Conservation (phyloP, 805 yeast species). For the Nakazawaea molendinolei region DNA sequence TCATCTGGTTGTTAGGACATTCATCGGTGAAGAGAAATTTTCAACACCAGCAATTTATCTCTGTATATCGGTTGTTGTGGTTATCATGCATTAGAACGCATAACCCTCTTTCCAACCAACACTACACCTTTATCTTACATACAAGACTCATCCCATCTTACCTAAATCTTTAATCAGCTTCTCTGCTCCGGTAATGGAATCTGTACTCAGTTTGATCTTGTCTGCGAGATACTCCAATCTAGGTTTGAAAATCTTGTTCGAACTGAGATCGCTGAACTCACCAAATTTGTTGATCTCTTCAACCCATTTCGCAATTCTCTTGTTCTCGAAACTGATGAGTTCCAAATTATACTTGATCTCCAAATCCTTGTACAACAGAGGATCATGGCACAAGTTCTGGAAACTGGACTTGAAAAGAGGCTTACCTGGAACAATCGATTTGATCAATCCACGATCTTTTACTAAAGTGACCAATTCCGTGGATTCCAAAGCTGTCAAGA, state of each 20-base stretch:
- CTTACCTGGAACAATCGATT: constrained; percentile 66
- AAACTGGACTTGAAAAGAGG: constrained; percentile 85
- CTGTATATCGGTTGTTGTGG: too few species aligned
- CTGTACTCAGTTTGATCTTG: constrained; percentile 60
- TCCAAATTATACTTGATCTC: constrained; percentile 56
- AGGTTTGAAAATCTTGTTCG: constrained; percentile 44
- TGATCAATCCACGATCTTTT: constrained; percentile 72
- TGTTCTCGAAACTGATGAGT: constrained; percentile 52
- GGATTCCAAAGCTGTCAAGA: constrained; percentile 68
- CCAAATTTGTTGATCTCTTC: constrained; percentile 61
- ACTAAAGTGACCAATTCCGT: constrained; percentile 66
- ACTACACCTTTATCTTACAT: too few species aligned
- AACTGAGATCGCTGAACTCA: constrained; percentile 31
- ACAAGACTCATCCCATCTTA: constrained; percentile 8
- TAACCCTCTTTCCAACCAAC: too few species aligned
- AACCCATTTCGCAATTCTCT: constrained; percentile 59
- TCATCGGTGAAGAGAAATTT: too few species aligned
- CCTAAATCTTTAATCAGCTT: constrained; percentile 28
- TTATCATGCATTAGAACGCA: too few species aligned
- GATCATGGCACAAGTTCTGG: constrained; percentile 51
- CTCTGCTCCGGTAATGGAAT: constrained; percentile 42
- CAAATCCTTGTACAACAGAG: constrained; percentile 47
- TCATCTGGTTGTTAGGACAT: too few species aligned
- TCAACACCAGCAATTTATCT: too few species aligned
- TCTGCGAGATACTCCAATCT: constrained; percentile 61